Evolutionary conservation across 106 monocot species (phyloP).

Genomic region (Cymbidium sinense): DNA sequence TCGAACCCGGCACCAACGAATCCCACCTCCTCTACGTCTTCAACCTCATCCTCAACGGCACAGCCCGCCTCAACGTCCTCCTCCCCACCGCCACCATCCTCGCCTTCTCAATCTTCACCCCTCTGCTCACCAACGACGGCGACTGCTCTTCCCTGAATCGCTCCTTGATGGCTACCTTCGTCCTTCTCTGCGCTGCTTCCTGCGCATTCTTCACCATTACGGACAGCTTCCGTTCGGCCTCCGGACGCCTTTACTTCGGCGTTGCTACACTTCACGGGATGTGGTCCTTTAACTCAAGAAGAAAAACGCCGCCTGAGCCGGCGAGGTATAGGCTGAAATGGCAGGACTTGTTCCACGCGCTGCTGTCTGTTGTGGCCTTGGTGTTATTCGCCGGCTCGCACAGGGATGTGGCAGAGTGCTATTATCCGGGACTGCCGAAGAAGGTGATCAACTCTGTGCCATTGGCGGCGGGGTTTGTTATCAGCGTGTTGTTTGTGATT

Average conservation of each 20-base stretch:
- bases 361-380: slow-evolving; percentile 49
- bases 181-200: slow-evolving; percentile 43
- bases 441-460: slow-evolving; percentile 53
- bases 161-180: slow-evolving; percentile 29
- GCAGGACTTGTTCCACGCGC: slow-evolving; percentile 41
- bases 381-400: slow-evolving; percentile 44
- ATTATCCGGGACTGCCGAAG: slow-evolving; percentile 39
- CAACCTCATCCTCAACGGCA: slow-evolving; percentile 54
- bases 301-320: slow-evolving; percentile 20
- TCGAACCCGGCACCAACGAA: slow-evolving; percentile 20
- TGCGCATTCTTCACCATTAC: slow-evolving; percentile 67
- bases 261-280: slow-evolving; percentile 42
- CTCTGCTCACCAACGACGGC: slow-evolving; percentile 58
- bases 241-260: slow-evolving; percentile 40
- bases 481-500: slow-evolving; percentile 54
- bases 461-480: slow-evolving; percentile 48
- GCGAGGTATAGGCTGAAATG: slow-evolving; percentile 34
- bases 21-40: slow-evolving; percentile 32
- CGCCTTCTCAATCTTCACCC: slow-evolving; percentile 58
- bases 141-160: slow-evolving; percentile 27
- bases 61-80: slow-evolving; percentile 61
- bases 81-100: slow-evolving; percentile 69
- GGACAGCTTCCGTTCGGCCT: slow-evolving; percentile 47
- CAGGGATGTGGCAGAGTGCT: slow-evolving; percentile 46
- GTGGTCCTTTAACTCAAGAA: slow-evolving; percentile 38